Percentiles rank a stretch among this genome's conserved stretches.
phyloP scores from a whole-genome alignment of 169 alveolate genomes.

The Ichthyophthirius multifiliis region DNA sequence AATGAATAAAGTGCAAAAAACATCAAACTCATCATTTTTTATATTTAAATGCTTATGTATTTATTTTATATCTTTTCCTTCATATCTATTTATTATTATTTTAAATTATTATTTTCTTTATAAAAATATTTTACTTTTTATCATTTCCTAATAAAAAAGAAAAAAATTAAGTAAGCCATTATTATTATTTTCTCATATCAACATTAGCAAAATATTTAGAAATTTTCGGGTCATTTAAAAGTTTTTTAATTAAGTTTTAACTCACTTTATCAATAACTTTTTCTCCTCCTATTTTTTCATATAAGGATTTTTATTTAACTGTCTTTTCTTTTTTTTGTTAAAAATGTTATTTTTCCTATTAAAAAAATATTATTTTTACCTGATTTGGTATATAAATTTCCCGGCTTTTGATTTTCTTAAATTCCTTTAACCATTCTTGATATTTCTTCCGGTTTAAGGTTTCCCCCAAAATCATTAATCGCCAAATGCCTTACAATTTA shows the following conservation, averaged over 20 bases:
- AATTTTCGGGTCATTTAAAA: slow-evolving; percentile 24
- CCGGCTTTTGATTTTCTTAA: slow-evolving; percentile 56
- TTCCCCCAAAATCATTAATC: slow-evolving; percentile 79
- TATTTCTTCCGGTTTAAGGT: slow-evolving; percentile 74
- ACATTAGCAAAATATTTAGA: slow-evolving; percentile 19
- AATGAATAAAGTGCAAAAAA: neutral
- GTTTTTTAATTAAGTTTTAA: slow-evolving; percentile 15
- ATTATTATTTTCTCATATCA: slow-evolving; percentile 13
- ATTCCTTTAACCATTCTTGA: slow-evolving; percentile 64
- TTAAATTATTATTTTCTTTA: no score
- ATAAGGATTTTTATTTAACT: slow-evolving; percentile 18
- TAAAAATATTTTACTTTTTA: neutral
- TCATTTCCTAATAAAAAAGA: neutral
- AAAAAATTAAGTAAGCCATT: neutral
- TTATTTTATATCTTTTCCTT: neutral
- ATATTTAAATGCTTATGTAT: neutral
- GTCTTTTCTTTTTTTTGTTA: neutral
- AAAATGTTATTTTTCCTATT: no score
- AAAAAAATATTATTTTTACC: neutral
- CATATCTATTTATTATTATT: neutral
- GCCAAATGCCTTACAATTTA: slow-evolving; percentile 74
- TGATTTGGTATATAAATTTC: slow-evolving; percentile 40
- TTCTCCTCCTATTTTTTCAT: slow-evolving; percentile 36
- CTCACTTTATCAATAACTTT: slow-evolving; percentile 23
- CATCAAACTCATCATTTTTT: neutral